Percentiles rank a stretch among this genome's conserved stretches.
Conservation (phyloP, 306 rosid genomes). For the Inga laurina region DNA sequence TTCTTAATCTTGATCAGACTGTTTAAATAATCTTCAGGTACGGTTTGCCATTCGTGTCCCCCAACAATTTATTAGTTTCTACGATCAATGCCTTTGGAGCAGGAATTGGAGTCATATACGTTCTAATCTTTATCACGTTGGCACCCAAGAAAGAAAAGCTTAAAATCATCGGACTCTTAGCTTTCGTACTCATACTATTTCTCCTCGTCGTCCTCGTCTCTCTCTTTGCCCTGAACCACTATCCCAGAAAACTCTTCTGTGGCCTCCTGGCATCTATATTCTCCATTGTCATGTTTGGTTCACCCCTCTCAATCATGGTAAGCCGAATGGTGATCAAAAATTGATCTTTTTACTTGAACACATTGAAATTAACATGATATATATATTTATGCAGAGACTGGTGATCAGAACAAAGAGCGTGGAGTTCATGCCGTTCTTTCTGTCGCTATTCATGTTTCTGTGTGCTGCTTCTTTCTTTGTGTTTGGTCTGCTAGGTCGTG, state of each 20-base stretch:
- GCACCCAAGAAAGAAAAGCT: constrained; percentile 61
- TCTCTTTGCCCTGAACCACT: constrained; percentile 54
- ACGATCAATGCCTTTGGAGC: constrained; percentile 76
- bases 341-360: neutral
- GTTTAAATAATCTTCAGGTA: constrained; percentile 50
- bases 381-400: constrained; percentile 43
- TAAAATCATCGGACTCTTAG: constrained; percentile 57
- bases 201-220: constrained; percentile 64
- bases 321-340: neutral
- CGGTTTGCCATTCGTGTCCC: constrained; percentile 82
- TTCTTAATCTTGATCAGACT: neutral
- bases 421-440: constrained; percentile 92
- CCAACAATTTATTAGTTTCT: constrained; percentile 70
- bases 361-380: neutral
- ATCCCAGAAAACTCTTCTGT: constrained; percentile 60
- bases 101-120: constrained; percentile 59
- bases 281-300: constrained; percentile 86
- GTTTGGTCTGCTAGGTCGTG: constrained; percentile 67
- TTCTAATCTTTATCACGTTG: constrained; percentile 48
- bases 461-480: constrained; percentile 86
- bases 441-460: constrained; percentile 76
- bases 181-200: constrained; percentile 45
- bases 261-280: constrained; percentile 71
- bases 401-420: constrained; percentile 80
- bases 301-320: constrained; percentile 91